phyloP scores from a whole-genome alignment of 1,284 basidiomycete genomes.

The Trichosporon sp. region DNA sequence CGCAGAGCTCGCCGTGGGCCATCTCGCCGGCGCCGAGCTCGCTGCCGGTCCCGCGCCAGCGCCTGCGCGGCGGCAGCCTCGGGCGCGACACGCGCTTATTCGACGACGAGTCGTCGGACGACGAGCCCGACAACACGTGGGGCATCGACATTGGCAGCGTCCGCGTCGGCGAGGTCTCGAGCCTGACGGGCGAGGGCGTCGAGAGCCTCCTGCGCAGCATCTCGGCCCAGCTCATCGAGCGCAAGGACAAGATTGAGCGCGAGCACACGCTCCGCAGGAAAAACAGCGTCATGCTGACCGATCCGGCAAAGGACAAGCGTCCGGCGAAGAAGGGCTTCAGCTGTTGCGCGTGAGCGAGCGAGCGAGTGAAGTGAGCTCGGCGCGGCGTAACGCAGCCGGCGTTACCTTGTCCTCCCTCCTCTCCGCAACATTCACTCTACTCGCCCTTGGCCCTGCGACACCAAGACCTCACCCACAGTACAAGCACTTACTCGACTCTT shows the following conservation, averaged over 20 bases:
- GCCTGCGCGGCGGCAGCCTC: conserved; percentile 36
- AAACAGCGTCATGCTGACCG: conserved; percentile 46
- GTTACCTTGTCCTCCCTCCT: too few species aligned
- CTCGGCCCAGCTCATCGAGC: conserved; percentile 38
- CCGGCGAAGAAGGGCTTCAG: conserved; percentile 18
- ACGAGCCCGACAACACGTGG: conserved; percentile 29
- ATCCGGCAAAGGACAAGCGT: conserved; percentile 19
- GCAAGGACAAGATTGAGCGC: conserved; percentile 46
- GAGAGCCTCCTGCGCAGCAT: conserved; percentile 46
- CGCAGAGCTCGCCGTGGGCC: conserved; percentile 12
- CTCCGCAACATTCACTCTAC: too few species aligned
- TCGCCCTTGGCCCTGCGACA: too few species aligned
- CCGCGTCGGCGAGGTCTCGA: conserved; percentile 42
- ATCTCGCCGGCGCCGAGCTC: conserved; percentile 13
- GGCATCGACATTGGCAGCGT: conserved; percentile 43
- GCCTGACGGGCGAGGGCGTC: conserved; percentile 44
- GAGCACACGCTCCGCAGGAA: conserved; percentile 38
- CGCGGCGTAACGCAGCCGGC: not conserved
- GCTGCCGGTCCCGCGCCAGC: conserved; percentile 7
- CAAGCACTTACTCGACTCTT: not conserved
- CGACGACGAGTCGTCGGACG: conserved; percentile 6
- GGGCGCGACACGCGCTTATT: conserved; percentile 39
- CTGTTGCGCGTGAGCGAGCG: conserved; percentile 15
- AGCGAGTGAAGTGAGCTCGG: not conserved
- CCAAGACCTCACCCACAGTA: not conserved